Base-by-base conservation (phyloP, 345 rosid genomes). In the Citrus australasica region DNA sequence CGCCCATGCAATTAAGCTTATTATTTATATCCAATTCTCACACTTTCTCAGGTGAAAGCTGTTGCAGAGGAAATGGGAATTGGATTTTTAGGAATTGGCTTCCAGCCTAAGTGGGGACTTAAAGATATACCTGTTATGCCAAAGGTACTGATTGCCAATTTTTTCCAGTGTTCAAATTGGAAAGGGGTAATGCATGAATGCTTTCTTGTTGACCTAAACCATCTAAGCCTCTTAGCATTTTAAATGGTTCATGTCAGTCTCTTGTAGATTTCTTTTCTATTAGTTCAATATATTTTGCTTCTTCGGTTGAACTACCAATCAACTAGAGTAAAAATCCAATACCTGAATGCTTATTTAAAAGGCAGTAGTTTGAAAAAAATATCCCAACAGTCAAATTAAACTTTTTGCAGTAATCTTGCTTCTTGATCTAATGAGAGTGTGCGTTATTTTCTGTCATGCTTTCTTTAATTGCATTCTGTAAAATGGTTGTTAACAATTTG, bases 61-160 rank as follows among this genome's bases (percentile, higher is more conserved):
- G 98, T 97, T 67, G 91, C 99, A 46, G 98, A 94, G 79, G 99
- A 97, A 85, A 92, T 97, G 97, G 99, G 98, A 78, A 97, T 92
- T 78, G 99, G 99, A 76, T 97, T 97, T 83, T 88, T 97, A 74
- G 99, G 99, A 81, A 90, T 94, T 59, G 99, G 99, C 24, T 97
- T 94, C 89, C 98, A 97, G 88, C 98, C 99, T 66, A 97, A 91
- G 80, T 92, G 97, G 94, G 89, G 87, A 73, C 79, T 90, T 46
- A 89, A 90, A 71, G 98, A 94, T 76, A 94, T 94, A 82, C 99
- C 98, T 59, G 71, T 97, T 79, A 97, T 97, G 99, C 99, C 99
- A 30, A 97, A 97, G 98, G 99, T 97, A 89, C 75, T 59, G 64
- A 59, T 67, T 27, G 30, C 37, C 68, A 11, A 28, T 59, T 16